Conservation (phyloP, 1,284 basidiomycete species). For the Pseudozyma sp. region DNA sequence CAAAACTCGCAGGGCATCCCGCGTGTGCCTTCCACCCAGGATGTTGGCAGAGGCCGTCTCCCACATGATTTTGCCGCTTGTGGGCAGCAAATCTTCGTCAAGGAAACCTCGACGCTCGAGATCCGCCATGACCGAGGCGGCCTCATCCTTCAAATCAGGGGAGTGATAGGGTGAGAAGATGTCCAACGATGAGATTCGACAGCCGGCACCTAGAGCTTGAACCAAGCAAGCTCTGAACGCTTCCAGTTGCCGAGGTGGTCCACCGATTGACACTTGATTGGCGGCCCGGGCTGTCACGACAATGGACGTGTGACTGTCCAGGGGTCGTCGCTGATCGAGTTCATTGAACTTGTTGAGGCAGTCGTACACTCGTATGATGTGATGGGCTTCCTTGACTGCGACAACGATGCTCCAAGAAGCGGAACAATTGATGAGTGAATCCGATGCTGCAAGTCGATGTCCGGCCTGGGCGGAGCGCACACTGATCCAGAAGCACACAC, state of each 20-base stretch:
- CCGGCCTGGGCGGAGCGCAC: constrained; percentile 32
- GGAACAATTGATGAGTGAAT: neutral
- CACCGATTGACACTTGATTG: constrained; percentile 34
- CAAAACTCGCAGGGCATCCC: constrained; percentile 9
- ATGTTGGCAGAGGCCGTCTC: constrained; percentile 22
- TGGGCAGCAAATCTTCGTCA: constrained; percentile 2
- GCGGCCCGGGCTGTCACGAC: constrained; percentile 26
- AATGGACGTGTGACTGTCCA: constrained; percentile 13
- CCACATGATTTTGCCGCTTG: constrained; percentile 29
- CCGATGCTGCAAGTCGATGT: constrained; percentile 9
- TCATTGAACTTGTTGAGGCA: constrained; percentile 18
- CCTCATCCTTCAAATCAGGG: constrained; percentile 15
- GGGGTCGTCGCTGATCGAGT: constrained; percentile 16
- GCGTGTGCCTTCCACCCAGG: constrained; percentile 3
- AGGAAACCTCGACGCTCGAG: constrained; percentile 27
- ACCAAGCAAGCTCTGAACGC: constrained; percentile 18
- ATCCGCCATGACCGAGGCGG: constrained; percentile 20
- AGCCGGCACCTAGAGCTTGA: constrained; percentile 4
- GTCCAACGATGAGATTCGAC: constrained; percentile 18
- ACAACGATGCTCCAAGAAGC: constrained; percentile 39
- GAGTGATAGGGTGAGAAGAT: constrained; percentile 46
- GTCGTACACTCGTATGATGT: constrained; percentile 8
- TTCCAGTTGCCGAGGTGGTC: constrained; percentile 17
- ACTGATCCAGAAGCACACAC: constrained; percentile 46
- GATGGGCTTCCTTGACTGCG: constrained; percentile 12